Evolutionary conservation across 1,139 yeast genomes (phyloP).

Genomic region (Eremothecium sinecaudum): DNA sequence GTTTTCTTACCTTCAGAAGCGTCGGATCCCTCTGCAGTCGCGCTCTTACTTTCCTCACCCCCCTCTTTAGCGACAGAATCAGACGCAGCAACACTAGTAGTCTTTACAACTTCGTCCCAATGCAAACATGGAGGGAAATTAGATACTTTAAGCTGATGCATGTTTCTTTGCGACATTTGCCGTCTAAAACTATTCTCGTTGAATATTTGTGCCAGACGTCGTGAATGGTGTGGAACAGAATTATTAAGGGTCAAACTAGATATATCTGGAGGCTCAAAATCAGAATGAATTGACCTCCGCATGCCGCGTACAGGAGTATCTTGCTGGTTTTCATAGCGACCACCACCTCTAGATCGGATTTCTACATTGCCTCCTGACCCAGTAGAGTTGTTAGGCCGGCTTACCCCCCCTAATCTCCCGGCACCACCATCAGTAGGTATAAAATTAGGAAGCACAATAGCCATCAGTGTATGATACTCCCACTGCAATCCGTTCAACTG

Average conservation of each 20-base stretch:
- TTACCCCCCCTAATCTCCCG: neutral
- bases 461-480: conserved; percentile 27
- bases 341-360: neutral
- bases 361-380: neutral
- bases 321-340: conserved; percentile 5
- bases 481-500: conserved; percentile 27
- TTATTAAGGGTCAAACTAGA: neutral
- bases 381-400: conserved; percentile 1
- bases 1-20: conserved; percentile 6
- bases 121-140: conserved; percentile 30
- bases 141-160: conserved; percentile 27
- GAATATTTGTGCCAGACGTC: conserved; percentile 23
- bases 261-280: conserved; percentile 1
- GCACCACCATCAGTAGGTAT: conserved; percentile 7
- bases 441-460: conserved; percentile 15
- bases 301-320: conserved; percentile 6
- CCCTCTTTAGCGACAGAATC: neutral
- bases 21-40: conserved; percentile 1
- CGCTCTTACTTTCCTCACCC: neutral
- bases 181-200: conserved; percentile 28
- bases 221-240: conserved; percentile 6
- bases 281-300: neutral
- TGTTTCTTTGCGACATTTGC: conserved; percentile 31
- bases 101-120: conserved; percentile 12
- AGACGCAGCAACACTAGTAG: neutral